phyloP scores from a whole-genome alignment of 495 filamentous ascomycete species.

The Chaetomium fimeti region DNA sequence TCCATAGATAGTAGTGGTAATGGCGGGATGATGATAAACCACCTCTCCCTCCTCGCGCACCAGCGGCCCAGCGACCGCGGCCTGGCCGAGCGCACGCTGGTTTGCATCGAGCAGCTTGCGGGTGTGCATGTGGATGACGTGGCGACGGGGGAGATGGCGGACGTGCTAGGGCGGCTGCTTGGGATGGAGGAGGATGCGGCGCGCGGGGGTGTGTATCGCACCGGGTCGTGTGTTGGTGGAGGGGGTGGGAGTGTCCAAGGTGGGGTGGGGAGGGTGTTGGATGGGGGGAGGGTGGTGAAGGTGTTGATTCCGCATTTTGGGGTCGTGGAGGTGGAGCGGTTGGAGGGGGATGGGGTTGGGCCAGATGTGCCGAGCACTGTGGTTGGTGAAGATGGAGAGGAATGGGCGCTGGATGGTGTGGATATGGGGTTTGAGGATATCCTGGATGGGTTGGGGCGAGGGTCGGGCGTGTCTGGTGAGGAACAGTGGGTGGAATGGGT shows the following conservation, averaged over 20 bases:
- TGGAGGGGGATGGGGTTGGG: background rate
- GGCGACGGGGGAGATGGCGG: conserved; percentile 6
- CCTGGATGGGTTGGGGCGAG: background rate
- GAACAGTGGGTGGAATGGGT: conserved; percentile 7
- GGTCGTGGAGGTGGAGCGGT: conserved; percentile 19
- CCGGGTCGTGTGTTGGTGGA: conserved; percentile 15
- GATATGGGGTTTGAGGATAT: conserved; percentile 13
- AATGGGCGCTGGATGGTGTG: conserved; percentile 20
- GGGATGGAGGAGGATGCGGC: conserved; percentile 29
- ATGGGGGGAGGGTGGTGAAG: background rate
- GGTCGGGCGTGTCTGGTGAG: background rate
- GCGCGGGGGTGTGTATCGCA: background rate
- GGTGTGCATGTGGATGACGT: background rate
- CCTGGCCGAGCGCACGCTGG: conserved; percentile 43
- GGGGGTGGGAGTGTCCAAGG: conserved; percentile 1
- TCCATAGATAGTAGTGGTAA: background rate
- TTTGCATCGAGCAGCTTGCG: conserved; percentile 34
- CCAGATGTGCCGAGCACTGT: too few species aligned
- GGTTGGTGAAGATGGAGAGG: background rate
- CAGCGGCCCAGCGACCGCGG: conserved; percentile 46
- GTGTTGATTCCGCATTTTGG: conserved; percentile 28
- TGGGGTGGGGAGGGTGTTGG: background rate
- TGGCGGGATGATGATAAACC: background rate
- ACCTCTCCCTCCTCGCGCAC: conserved; percentile 39
- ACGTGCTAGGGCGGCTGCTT: conserved; percentile 28